phyloP scores from a whole-genome alignment of 805 yeast genomes.

The Candida ponderosae region DNA sequence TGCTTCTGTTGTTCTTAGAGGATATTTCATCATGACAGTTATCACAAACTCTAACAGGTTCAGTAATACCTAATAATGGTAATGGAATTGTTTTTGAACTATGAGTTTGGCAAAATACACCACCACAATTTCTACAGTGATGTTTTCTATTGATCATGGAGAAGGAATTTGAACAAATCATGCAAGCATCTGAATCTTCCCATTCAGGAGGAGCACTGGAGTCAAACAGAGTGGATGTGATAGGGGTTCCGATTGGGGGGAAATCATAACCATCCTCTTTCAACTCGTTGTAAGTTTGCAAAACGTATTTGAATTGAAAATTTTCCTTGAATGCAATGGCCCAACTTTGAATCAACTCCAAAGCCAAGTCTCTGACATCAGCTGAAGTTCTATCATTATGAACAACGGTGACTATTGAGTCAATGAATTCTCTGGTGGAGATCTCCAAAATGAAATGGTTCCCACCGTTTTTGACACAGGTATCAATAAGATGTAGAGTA shows the following conservation, averaged over 20 bases:
- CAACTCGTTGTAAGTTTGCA: conserved; percentile 51
- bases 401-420: conserved; percentile 49
- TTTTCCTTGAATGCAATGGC: conserved; percentile 63
- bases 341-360: conserved; percentile 71
- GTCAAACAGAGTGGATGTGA: conserved; percentile 57
- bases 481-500: conserved; percentile 69
- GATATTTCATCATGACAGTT: conserved; percentile 66
- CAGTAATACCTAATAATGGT: conserved; percentile 78
- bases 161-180: conserved; percentile 82
- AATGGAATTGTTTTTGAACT: conserved; percentile 66
- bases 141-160: conserved; percentile 84
- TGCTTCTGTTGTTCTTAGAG: conserved; percentile 24
- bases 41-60: conserved; percentile 91
- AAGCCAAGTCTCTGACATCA: conserved; percentile 51
- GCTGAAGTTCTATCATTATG: conserved; percentile 32
- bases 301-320: conserved; percentile 57
- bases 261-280: conserved; percentile 58
- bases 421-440: conserved; percentile 80
- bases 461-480: conserved; percentile 92
- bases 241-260: conserved; percentile 37
- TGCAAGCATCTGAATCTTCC: conserved; percentile 93
- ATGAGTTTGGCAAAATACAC: conserved; percentile 82
- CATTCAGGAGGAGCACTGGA: conserved; percentile 95
- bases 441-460: conserved; percentile 72
- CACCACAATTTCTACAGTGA: conserved; percentile 97